Percentiles rank a stretch among this genome's conserved stretches.
These are phyloP conservation scores for Anethum foeniculum DNA, from an alignment of 140 eudicot genomes.

Conservation along the genomic window DNA sequence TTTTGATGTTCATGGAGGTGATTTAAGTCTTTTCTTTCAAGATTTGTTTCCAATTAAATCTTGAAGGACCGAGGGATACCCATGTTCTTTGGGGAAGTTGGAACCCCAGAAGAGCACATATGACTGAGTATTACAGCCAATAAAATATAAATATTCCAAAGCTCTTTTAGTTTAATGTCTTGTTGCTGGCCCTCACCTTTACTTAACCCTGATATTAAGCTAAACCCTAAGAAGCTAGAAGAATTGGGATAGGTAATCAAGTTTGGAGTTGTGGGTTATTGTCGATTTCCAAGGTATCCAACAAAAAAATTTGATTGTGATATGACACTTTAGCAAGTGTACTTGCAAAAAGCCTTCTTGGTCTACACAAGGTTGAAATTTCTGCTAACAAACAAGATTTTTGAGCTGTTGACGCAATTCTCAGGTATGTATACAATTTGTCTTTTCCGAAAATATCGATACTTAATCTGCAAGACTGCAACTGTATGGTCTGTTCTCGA, in stretches of 20 bases:
- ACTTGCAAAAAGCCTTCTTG: neutral
- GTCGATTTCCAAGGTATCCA: neutral
- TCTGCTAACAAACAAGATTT: conserved; percentile 8
- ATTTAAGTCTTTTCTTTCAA: conserved; percentile 56
- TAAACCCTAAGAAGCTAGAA: conserved; percentile 51
- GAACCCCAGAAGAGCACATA: neutral
- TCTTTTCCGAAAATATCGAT: too few species aligned
- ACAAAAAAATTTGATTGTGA: neutral
- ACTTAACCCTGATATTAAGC: conserved; percentile 50
- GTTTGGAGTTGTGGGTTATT: neutral
- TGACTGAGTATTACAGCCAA: neutral
- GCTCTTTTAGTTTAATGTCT: conserved; percentile 62
- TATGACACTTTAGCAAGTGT: neutral
- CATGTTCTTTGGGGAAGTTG: neutral
- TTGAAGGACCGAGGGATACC: neutral
- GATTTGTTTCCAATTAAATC: conserved; percentile 33
- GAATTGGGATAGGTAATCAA: conserved; percentile 41
- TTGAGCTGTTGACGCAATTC: neutral
- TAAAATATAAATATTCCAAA: conserved; percentile 17
- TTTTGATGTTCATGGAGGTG: conserved; percentile 63
- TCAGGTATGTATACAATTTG: neutral
- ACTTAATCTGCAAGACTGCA: too few species aligned
- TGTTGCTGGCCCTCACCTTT: conserved; percentile 85
- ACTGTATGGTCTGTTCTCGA: too few species aligned
- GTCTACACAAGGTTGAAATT: neutral